Conservation (phyloP, 345 rosid species). For the Pistacia integerrima region DNA sequence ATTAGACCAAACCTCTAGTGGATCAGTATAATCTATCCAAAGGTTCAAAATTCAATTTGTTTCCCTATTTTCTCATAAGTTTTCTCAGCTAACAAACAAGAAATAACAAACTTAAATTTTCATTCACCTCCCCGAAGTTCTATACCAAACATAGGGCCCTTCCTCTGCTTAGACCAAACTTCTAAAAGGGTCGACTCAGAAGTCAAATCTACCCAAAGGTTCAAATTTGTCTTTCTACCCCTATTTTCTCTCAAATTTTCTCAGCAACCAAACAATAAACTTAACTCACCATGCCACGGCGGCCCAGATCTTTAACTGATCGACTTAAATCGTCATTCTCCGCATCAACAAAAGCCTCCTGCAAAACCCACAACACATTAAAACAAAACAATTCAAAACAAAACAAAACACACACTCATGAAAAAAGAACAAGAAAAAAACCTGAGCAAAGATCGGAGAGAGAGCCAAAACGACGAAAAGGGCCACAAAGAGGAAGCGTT, state of each 20-base stretch:
- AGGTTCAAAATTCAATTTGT: too few relatives aligned
- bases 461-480: constrained; percentile 31
- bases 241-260: neutral
- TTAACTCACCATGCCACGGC: constrained; percentile 80
- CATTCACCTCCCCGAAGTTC: neutral
- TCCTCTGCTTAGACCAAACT: neutral
- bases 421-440: neutral
- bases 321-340: constrained; percentile 52
- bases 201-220: neutral
- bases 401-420: neutral
- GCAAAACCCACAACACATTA: constrained; percentile 6
- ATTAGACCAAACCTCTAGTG: too few relatives aligned
- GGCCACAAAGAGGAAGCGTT: constrained; percentile 30
- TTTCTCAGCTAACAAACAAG: too few relatives aligned
- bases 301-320: constrained; percentile 72
- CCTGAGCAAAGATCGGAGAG: constrained; percentile 53
- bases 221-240: neutral
- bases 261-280: neutral
- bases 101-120: too few relatives aligned
- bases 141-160: neutral
- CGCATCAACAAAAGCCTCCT: constrained; percentile 52
- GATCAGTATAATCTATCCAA: too few relatives aligned
- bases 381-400: neutral
- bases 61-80: too few relatives aligned
- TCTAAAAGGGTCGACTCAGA: neutral